Percentiles rank a stretch among this genome's conserved stretches.
Evolutionary conservation across 1,284 basidiomycete genomes (phyloP).

Genomic region (Earliella scabrosa): DNA sequence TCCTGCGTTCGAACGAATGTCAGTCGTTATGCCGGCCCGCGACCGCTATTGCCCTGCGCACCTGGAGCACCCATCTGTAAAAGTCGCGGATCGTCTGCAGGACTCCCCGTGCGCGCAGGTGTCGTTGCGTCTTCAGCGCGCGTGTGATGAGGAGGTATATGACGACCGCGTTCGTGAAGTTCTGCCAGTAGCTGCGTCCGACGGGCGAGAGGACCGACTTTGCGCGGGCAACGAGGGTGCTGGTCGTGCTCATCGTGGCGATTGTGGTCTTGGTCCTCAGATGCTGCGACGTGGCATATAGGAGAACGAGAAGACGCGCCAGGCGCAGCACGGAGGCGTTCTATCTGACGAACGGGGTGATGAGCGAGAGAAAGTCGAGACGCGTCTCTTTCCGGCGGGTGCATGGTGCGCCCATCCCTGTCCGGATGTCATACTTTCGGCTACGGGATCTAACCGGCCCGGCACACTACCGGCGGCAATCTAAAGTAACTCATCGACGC

Average conservation of each 20-base stretch:
- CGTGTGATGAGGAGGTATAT: constrained; percentile 63
- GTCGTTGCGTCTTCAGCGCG: constrained; percentile 58
- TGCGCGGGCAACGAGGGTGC: not conserved
- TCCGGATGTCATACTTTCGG: no score
- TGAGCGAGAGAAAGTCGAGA: no score
- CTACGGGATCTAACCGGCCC: no score
- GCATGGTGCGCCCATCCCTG: no score
- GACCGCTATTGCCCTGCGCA: constrained; percentile 32
- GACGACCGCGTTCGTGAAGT: constrained; percentile 64
- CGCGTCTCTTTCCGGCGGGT: no score
- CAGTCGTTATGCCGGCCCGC: no score
- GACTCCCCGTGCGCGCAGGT: constrained; percentile 78
- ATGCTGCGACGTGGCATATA: not conserved
- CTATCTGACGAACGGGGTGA: no score
- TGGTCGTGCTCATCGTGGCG: constrained; percentile 7
- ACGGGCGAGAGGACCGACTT: constrained; percentile 6
- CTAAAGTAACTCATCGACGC: not conserved
- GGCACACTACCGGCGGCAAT: no score
- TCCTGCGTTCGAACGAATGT: constrained; percentile 44
- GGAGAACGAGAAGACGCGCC: no score
- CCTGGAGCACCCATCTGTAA: constrained; percentile 63
- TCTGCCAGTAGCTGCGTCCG: constrained; percentile 41
- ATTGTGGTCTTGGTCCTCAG: not conserved
- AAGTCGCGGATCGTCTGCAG: constrained; percentile 52
- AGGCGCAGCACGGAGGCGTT: no score